phyloP scores from a whole-genome alignment of 2,329 filamentous ascomycete species.

The Chrysoporthe puriensis region DNA sequence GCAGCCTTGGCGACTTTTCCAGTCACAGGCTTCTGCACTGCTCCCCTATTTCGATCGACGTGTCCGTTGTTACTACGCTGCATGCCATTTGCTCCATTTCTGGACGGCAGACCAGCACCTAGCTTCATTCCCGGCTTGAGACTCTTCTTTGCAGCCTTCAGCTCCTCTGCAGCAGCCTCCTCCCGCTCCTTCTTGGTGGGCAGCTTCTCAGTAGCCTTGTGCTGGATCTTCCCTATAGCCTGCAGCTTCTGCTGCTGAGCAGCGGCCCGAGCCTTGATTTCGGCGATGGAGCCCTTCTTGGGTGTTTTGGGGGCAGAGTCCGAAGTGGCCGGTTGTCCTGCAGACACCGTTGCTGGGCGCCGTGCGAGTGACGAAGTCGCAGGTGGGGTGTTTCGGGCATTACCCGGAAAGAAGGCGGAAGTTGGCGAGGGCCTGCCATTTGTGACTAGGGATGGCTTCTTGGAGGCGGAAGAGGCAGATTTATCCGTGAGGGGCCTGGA shows the following conservation, averaged over 20 bases:
- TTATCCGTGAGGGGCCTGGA: constrained; percentile 30
- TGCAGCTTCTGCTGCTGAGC: constrained; percentile 64
- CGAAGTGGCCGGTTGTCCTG: constrained; percentile 31
- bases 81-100: constrained; percentile 32
- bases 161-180: constrained; percentile 49
- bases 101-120: constrained; percentile 22
- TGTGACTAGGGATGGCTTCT: constrained; percentile 21
- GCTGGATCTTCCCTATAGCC: constrained; percentile 73
- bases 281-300: constrained; percentile 75
- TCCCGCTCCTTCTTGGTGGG: constrained; percentile 59
- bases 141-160: constrained; percentile 31
- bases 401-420: constrained; percentile 17
- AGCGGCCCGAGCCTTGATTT: constrained; percentile 74
- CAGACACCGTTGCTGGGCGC: constrained; percentile 15
- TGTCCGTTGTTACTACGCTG: constrained; percentile 24
- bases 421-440: constrained; percentile 25
- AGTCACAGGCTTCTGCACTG: constrained; percentile 15
- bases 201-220: constrained; percentile 72
- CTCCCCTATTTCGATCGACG: constrained; percentile 16
- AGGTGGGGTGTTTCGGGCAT: constrained; percentile 8
- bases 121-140: constrained; percentile 24
- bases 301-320: constrained; percentile 51
- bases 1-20: constrained; percentile 33
- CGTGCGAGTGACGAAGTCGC: constrained; percentile 5
- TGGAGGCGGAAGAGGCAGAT: constrained; percentile 27